Conservation (phyloP, 2,329 filamentous ascomycete species). For the Alternaria brassicae region DNA sequence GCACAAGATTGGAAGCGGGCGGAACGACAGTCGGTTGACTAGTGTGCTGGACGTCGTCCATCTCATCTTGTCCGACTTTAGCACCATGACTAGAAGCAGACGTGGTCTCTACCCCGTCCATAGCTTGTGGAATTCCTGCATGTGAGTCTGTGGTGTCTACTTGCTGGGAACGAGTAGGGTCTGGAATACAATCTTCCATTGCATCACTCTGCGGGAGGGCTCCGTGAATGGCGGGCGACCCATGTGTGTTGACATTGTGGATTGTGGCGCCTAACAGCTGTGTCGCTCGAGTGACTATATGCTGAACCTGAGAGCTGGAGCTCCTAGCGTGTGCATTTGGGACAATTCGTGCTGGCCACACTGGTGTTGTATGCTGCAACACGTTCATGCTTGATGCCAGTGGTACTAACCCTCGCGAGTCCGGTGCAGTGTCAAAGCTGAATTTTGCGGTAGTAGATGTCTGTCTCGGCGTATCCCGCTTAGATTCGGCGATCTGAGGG, state of each 20-base stretch:
- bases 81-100: neutral
- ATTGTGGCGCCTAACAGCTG: neutral
- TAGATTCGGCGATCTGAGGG: neutral
- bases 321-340: neutral
- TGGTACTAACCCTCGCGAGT: neutral
- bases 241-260: neutral
- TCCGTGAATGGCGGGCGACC: neutral
- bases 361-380: neutral
- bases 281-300: neutral
- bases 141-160: neutral
- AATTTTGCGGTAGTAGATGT: neutral
- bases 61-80: neutral
- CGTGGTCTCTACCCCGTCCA: neutral
- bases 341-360: neutral
- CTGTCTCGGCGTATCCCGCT: neutral
- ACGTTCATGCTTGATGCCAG: neutral
- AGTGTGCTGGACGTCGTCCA: neutral
- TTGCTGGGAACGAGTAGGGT: neutral
- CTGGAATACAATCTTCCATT: neutral
- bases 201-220: neutral
- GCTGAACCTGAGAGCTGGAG: neutral
- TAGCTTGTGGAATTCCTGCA: neutral
- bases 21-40: neutral
- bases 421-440: neutral
- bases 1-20: neutral